Evolutionary conservation across 768 basidiomycete genomes (phyloP), one percentile per base, ranked within the genome.

Genomic region (Leccinum aurantiacum): DNA sequence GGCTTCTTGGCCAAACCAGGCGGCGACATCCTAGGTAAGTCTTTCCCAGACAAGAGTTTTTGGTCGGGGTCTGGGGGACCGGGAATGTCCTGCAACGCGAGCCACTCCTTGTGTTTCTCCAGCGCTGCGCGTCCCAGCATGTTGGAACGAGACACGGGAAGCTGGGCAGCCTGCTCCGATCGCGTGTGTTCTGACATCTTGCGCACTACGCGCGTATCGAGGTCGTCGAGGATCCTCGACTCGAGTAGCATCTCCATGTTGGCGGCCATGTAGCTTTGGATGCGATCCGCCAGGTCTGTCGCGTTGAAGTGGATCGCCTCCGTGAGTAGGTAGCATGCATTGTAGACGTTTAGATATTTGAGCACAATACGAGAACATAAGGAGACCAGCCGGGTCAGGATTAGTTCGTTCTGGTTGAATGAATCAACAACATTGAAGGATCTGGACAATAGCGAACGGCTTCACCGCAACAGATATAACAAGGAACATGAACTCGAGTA

Each of bases 171-270:
- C 71, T 99, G 97, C 48, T 82, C 78, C 10, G 68, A 60, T 17
- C 79, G 77, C 2, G 88, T 78, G 61, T 84, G 88, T 2, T 73
- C 67, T 3, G 88, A 78, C 7, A 99, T 81, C 63, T 88, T 84
- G 54, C 83, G 82, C 63, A 96, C 74, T 22, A 93, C 80, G 35
- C 81, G 79, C 17, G 78, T 69, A 2, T 87, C 79, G 38, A 96
- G 80, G 54, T 89, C 88, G 59, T 95, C 91, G 24, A 99, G 82
- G 66, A 95, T 82, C 17, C 83, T 82, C 35, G 79, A 80, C 69
- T 98, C 94, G 19, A 99, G 82, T 53, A 97, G 80, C 1, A 87
- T 85, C 72, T 99, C 97, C 78, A 96, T 79, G 68, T 93, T 95
- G 59, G 84, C 83, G 2, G 84, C 76, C 67, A 97, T 88, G 73